Conservation (phyloP, 495 filamentous ascomycete species). For the Hypoxylon crocopeplum region DNA sequence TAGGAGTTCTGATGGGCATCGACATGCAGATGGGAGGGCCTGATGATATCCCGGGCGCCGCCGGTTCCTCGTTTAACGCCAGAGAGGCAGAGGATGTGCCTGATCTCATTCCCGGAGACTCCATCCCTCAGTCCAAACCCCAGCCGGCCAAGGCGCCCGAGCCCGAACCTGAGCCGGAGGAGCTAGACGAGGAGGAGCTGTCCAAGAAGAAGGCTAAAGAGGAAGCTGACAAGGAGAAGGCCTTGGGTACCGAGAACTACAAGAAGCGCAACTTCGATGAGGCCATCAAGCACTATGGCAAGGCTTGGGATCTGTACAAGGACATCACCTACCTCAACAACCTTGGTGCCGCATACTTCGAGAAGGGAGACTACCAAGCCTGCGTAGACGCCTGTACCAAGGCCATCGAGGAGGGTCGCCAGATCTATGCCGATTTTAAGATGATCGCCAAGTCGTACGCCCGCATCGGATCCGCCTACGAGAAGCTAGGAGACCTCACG, state of each 20-base stretch:
- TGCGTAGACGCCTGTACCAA: constrained; percentile 85
- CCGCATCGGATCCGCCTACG: constrained; percentile 87
- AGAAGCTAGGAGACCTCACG: constrained; percentile 81
- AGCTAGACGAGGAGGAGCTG: constrained; percentile 79
- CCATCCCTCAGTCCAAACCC: constrained; percentile 57
- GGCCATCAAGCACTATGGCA: constrained; percentile 93
- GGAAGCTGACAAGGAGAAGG: constrained; percentile 94
- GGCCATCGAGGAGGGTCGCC: constrained; percentile 87
- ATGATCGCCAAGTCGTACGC: constrained; percentile 95
- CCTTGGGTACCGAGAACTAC: constrained; percentile 90
- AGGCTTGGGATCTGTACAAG: constrained; percentile 93
- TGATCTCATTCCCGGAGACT: constrained; percentile 59
- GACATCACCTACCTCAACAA: constrained; percentile 99
- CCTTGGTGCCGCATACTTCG: constrained; percentile 89
- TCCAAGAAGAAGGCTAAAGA: constrained; percentile 89
- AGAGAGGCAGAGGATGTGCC: constrained; percentile 76
- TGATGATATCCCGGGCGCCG: constrained; percentile 54
- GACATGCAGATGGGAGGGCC: constrained; percentile 84
- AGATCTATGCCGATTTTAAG: constrained; percentile 93
- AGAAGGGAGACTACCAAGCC: constrained; percentile 91
- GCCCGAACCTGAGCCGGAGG: constrained; percentile 68
- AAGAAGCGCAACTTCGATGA: constrained; percentile 97
- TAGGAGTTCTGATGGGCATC: constrained; percentile 91
- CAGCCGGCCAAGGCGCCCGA: constrained; percentile 61
- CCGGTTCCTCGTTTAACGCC: constrained; percentile 43